Base-by-base conservation (phyloP, 768 basidiomycete genomes). In the Leccinum arenicola region DNA sequence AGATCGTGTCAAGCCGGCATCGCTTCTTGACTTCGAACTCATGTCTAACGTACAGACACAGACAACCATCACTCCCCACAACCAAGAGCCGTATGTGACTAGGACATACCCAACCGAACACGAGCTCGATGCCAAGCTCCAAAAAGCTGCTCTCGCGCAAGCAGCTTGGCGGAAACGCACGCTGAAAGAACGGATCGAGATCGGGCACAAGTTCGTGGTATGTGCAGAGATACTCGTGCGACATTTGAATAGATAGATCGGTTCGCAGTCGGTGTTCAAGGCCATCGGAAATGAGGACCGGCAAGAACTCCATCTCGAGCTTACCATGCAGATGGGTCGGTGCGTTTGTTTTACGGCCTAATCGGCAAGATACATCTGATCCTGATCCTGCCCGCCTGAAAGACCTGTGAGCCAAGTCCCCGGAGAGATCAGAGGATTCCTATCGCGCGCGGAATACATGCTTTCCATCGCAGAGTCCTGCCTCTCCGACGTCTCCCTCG, bases 251-350 rank as follows among this genome's bases (percentile, higher is more conserved):
- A 53, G 5, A 55, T 49, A 33, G 7, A 43, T n/a, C n/a, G 15
- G 48, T 48, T 36, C 57, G 45, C 59, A 82, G 80, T 79, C 79
- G 15, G 82, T 79, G 58, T 85, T 86, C 60, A 78, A 76, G 62
- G 71, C 72, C 5, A 74, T 68, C 17, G 57, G 56, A 25, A 74
- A 74, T 8, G 83, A 89, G 17, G 83, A 89, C 31, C 82, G 93
- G 17, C 56, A 66, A 35, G 33, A 56, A 23, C 59, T 69, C 14
- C 84, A 86, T 0, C 67, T 82, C 33, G 95, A 98, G 65, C 77
- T 98, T 54, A 87, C 93, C 1, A 64, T 86, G 54, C 92, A 97
- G 75, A 98, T 99, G 90, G 96, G 96, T 38, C 79, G 94, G 93
- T 93, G 60, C 64, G 85, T 73, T 50, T 35, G 29, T 43, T 50